These are phyloP conservation scores for Hericium coralloides DNA, from an alignment of 768 basidiomycete genomes.

Conservation along the genomic window DNA sequence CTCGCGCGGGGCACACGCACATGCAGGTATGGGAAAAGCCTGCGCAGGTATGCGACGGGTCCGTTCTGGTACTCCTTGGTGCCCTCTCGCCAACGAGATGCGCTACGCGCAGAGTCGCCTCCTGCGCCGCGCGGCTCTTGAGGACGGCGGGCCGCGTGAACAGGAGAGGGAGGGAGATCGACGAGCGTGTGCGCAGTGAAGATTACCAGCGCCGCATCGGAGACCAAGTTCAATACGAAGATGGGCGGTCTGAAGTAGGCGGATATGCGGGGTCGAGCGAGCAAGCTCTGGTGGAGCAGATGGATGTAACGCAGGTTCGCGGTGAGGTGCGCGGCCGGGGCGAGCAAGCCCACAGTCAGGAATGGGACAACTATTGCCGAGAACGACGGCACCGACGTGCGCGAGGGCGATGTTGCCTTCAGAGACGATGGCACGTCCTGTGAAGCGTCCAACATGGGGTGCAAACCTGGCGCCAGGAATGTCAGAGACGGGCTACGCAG, in stretches of 20 bases:
- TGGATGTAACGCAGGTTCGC: slow-evolving; percentile 47
- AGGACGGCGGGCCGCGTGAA: slow-evolving; percentile 28
- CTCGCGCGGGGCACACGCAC: slow-evolving; percentile 32
- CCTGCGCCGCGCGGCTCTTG: slow-evolving; percentile 29
- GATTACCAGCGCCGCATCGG: slow-evolving; percentile 40
- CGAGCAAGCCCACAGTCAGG: slow-evolving; percentile 16
- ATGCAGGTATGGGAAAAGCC: neutral
- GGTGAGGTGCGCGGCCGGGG: slow-evolving; percentile 22
- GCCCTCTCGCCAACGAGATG: slow-evolving; percentile 24
- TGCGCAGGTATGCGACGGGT: slow-evolving; percentile 21
- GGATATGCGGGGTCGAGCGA: slow-evolving; percentile 39
- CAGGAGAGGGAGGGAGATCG: slow-evolving; percentile 31
- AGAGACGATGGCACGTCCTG: slow-evolving; percentile 34
- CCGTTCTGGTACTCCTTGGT: slow-evolving; percentile 25
- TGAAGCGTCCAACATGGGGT: slow-evolving; percentile 42
- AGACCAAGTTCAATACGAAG: slow-evolving; percentile 37
- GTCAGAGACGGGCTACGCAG: slow-evolving; percentile 4
- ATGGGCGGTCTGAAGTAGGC: slow-evolving; percentile 43
- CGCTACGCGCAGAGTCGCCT: slow-evolving; percentile 28
- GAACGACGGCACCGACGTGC: slow-evolving; percentile 37
- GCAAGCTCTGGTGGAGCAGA: too few relatives aligned
- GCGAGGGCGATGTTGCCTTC: slow-evolving; percentile 31
- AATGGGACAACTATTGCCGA: slow-evolving; percentile 37
- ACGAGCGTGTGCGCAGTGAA: slow-evolving; percentile 37
- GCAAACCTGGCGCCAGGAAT: slow-evolving; percentile 15